Evolutionary conservation across 140 eudicot genomes (phyloP).

Genomic region (Anethum foeniculum): DNA sequence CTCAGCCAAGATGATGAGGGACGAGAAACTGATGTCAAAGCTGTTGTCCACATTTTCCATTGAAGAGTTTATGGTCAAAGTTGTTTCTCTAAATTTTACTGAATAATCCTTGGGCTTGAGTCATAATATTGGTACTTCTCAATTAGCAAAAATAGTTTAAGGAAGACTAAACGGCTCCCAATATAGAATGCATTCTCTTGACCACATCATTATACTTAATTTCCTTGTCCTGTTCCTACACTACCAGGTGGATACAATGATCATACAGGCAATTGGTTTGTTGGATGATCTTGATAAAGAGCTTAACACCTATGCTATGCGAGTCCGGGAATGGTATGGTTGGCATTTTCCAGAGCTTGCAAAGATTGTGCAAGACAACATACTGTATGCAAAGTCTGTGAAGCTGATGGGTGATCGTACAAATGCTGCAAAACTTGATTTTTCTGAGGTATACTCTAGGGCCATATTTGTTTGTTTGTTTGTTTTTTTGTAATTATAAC

Average conservation of each 20-base stretch:
- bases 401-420: constrained; percentile 80
- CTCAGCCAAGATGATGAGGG: not conserved
- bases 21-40: not conserved
- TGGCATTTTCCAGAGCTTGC: constrained; percentile 99
- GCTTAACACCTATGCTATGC: constrained; percentile 88
- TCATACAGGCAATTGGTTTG: constrained; percentile 92
- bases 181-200: not conserved
- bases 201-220: not conserved
- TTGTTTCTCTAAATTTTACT: not conserved
- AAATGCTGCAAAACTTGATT: constrained; percentile 88
- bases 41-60: not conserved
- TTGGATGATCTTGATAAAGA: constrained; percentile 99
- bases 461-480: not conserved
- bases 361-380: constrained; percentile 60
- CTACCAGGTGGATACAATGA: constrained; percentile 90
- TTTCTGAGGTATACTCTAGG: constrained; percentile 62
- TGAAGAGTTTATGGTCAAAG: not conserved
- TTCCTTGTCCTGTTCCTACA: not conserved
- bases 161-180: not conserved
- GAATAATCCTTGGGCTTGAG: not conserved
- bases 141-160: not conserved
- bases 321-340: constrained; percentile 98
- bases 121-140: not conserved
- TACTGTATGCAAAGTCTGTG: constrained; percentile 51
- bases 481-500: not conserved